Evolutionary conservation across 2,329 filamentous ascomycete species (phyloP).

Genomic region (Alternaria postmessia): DNA sequence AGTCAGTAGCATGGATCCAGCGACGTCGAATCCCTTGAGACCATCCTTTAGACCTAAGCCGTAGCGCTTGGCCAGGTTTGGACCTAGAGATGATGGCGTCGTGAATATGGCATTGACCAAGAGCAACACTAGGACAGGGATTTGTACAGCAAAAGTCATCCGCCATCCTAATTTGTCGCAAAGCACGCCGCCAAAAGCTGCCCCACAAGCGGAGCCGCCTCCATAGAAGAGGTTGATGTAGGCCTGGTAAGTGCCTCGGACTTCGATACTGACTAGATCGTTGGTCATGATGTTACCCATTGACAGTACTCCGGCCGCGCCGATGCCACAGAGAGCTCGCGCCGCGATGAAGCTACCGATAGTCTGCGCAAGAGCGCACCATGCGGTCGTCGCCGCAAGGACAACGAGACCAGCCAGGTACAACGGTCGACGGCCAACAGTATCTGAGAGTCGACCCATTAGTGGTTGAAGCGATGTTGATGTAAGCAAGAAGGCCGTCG

Average conservation of each 20-base stretch:
- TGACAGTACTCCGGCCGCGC: slow-evolving; percentile 74
- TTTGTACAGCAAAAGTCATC: slow-evolving; percentile 69
- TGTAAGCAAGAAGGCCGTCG: slow-evolving; percentile 79
- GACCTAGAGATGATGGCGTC: slow-evolving; percentile 56
- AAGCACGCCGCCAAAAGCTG: slow-evolving; percentile 73
- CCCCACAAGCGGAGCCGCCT: slow-evolving; percentile 61
- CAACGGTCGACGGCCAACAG: slow-evolving; percentile 71
- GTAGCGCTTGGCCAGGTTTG: slow-evolving; percentile 53
- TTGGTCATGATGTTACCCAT: slow-evolving; percentile 75
- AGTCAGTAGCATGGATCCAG: slow-evolving; percentile 59
- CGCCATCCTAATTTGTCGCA: slow-evolving; percentile 76
- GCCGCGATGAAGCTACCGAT: slow-evolving; percentile 76
- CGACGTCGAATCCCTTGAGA: slow-evolving; percentile 59
- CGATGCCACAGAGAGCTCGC: slow-evolving; percentile 74
- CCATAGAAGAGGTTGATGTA: slow-evolving; percentile 72
- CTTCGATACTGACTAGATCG: slow-evolving; percentile 77
- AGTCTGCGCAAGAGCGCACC: slow-evolving; percentile 72
- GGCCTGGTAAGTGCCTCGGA: slow-evolving; percentile 75
- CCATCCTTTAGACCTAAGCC: slow-evolving; percentile 53
- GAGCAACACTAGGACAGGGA: slow-evolving; percentile 58
- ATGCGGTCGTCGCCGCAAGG: slow-evolving; percentile 71
- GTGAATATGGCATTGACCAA: slow-evolving; percentile 55
- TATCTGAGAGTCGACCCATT: slow-evolving; percentile 77
- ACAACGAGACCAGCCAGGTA: slow-evolving; percentile 71
- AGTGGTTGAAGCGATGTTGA: slow-evolving; percentile 79